A percentile compares a stretch with the other conserved stretches of the same genome.
phyloP scores from a whole-genome alignment of 257 asterid genomes.

The Jaltomata sinuosa region DNA sequence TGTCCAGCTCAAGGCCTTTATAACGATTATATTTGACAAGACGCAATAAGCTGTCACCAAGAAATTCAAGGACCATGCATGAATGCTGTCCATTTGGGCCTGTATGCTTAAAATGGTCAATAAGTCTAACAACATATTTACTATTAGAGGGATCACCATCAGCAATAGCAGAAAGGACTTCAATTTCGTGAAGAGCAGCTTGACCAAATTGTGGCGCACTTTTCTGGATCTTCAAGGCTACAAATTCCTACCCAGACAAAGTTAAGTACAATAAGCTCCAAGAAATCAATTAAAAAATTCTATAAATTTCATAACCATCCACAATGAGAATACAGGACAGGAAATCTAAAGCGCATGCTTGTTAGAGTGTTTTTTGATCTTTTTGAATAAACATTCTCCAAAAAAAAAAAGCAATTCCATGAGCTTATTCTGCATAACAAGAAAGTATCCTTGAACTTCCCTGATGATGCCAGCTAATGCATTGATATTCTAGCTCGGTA shows the following conservation, averaged over 20 bases:
- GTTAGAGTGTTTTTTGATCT: background rate
- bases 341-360: background rate
- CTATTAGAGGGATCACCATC: conserved; percentile 58
- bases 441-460: background rate
- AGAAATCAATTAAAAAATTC: background rate
- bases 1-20: conserved; percentile 70
- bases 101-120: conserved; percentile 84
- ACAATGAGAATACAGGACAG: background rate
- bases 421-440: background rate
- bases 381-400: background rate
- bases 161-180: conserved; percentile 75
- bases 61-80: conserved; percentile 97
- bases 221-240: conserved; percentile 96
- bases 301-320: background rate
- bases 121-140: conserved; percentile 61
- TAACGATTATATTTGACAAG: conserved; percentile 69
- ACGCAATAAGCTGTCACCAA: conserved; percentile 86
- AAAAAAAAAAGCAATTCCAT: background rate
- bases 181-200: conserved; percentile 94
- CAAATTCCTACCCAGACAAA: conserved; percentile 40
- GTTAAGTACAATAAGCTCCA: background rate
- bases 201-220: conserved; percentile 95
- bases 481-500: background rate
- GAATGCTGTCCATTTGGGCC: conserved; percentile 99
- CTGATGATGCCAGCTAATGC: background rate